These are phyloP conservation scores for Asterionellopsis glacialis DNA, from an alignment of 108 stramenopile species.

Conservation along the genomic window DNA sequence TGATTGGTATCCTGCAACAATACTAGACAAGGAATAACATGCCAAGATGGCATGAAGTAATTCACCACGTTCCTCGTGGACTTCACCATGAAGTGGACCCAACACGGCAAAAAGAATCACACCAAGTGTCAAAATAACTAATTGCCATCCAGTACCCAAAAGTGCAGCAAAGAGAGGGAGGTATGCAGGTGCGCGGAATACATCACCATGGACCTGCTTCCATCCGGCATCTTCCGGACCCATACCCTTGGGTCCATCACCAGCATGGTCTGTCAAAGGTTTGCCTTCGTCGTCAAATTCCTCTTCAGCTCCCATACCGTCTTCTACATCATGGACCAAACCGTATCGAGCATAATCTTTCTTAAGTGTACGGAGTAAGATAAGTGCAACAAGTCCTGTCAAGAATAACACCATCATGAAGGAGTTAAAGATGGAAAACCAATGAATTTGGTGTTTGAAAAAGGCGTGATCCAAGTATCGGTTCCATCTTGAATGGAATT, in stretches of 20 bases:
- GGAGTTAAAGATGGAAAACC: constrained; percentile 98
- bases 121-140: constrained; percentile 86
- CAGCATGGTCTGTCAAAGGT: constrained; percentile 33
- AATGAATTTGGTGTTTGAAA: constrained; percentile 99
- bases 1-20: constrained; percentile 87
- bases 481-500: constrained; percentile 89
- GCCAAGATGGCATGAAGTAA: constrained; percentile 84
- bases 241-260: neutral
- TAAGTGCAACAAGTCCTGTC: constrained; percentile 93
- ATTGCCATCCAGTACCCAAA: constrained; percentile 93
- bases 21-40: constrained; percentile 84
- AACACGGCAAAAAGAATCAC: constrained; percentile 93
- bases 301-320: constrained; percentile 30
- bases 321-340: constrained; percentile 75
- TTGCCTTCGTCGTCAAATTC: constrained; percentile 65
- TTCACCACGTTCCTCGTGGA: constrained; percentile 96
- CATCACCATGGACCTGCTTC: constrained; percentile 99
- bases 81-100: constrained; percentile 90
- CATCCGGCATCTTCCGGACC: constrained; percentile 91
- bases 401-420: constrained; percentile 99
- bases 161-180: constrained; percentile 89
- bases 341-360: constrained; percentile 94
- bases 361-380: constrained; percentile 89
- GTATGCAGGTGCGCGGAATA: constrained; percentile 87
- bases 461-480: constrained; percentile 94